Conservation (phyloP, 2,329 filamentous ascomycete species). For the Fusarium chuoi region DNA sequence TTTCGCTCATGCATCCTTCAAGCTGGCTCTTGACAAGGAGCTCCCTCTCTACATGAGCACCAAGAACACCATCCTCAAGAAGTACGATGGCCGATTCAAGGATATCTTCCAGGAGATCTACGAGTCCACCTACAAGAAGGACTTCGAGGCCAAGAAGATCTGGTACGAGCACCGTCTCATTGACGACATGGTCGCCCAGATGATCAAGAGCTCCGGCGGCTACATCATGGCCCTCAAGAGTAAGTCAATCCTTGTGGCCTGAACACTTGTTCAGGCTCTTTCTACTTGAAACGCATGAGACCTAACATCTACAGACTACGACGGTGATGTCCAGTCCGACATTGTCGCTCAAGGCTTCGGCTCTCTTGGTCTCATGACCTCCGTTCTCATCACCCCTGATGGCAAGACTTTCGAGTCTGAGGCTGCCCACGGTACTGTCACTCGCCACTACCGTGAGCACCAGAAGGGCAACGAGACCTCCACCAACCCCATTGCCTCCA, state of each 20-base stretch:
- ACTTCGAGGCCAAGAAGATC: constrained; percentile 91
- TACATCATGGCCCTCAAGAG: constrained; percentile 99
- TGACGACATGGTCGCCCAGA: constrained; percentile 99
- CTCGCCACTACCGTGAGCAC: constrained; percentile 97
- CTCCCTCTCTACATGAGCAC: constrained; percentile 99
- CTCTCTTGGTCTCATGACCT: constrained; percentile 98
- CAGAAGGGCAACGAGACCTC: constrained; percentile 98
- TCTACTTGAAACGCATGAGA: neutral
- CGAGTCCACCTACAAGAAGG: constrained; percentile 84
- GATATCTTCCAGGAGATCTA: constrained; percentile 99
- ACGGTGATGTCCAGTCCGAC: constrained; percentile 98
- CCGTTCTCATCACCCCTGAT: constrained; percentile 94
- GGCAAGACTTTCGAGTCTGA: constrained; percentile 98
- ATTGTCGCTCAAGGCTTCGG: constrained; percentile 98
- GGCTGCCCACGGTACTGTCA: constrained; percentile 97
- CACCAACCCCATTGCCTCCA: constrained; percentile 98
- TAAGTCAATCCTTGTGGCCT: constrained; percentile 57
- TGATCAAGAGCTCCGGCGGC: constrained; percentile 98
- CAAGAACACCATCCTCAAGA: constrained; percentile 99
- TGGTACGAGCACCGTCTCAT: constrained; percentile 99
- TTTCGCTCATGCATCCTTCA: constrained; percentile 96
- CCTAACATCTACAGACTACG: constrained; percentile 76
- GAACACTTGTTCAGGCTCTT: constrained; percentile 17
- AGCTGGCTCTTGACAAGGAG: constrained; percentile 87
- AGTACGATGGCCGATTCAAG: constrained; percentile 98